phyloP scores from a whole-genome alignment of 495 filamentous ascomycete species.

The Ascodesmis nigricans region DNA sequence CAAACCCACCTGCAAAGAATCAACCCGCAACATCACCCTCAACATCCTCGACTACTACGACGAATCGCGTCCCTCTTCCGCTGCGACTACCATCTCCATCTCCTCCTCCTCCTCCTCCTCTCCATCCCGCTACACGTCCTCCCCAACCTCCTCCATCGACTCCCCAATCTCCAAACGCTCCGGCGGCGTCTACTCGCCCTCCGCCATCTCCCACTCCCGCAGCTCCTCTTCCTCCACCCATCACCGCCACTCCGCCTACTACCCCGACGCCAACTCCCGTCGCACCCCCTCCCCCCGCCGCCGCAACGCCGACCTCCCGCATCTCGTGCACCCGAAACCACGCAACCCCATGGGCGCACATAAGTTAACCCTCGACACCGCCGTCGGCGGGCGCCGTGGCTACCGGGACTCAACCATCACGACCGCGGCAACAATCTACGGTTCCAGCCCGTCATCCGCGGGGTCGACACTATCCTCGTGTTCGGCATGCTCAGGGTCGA shows the following conservation, averaged over 20 bases:
- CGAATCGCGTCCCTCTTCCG: conserved; percentile 4
- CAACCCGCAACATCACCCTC: conserved; percentile 85
- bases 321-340: conserved; percentile 63
- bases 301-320: conserved; percentile 64
- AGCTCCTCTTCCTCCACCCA: conserved; percentile 20
- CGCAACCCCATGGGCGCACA: conserved; percentile 76
- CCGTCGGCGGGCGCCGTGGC: conserved; percentile 32
- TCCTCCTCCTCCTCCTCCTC: conserved; percentile 29
- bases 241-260: conserved; percentile 16
- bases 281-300: conserved; percentile 24
- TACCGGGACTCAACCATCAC: conserved; percentile 46
- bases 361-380: conserved; percentile 56
- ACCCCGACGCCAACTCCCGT: conserved; percentile 34
- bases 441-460: conserved; percentile 43
- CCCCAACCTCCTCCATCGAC: background rate
- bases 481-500: conserved; percentile 24
- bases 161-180: conserved; percentile 23
- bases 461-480: conserved; percentile 57
- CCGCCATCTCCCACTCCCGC: conserved; percentile 11
- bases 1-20: conserved; percentile 71
- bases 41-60: conserved; percentile 38
- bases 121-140: conserved; percentile 24
- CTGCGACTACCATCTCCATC: conserved; percentile 28
- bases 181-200: conserved; percentile 5
- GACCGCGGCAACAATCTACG: conserved; percentile 36